These are phyloP conservation scores for Tubosaeta sp. DNA, from an alignment of 768 basidiomycete genomes.

Conservation along the genomic window DNA sequence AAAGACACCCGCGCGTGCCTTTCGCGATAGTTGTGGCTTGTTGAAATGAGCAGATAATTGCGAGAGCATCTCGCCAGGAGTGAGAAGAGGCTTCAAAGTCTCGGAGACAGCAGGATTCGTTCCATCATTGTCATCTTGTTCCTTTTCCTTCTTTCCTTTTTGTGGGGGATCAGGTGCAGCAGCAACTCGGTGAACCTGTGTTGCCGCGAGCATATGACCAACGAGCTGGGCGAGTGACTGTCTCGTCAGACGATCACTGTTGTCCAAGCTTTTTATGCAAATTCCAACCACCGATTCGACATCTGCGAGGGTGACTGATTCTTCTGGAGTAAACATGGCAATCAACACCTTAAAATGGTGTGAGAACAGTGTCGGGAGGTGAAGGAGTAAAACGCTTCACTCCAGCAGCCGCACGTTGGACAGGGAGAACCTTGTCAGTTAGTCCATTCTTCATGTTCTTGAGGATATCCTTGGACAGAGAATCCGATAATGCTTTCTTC, in stretches of 20 bases:
- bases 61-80: conserved; percentile 75
- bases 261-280: conserved; percentile 73
- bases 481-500: conserved; percentile 80
- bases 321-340: conserved; percentile 55
- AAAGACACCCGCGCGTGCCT: conserved; percentile 79
- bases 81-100: conserved; percentile 63
- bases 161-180: conserved; percentile 44
- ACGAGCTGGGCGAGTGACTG: conserved; percentile 73
- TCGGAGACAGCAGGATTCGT: conserved; percentile 45
- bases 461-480: conserved; percentile 70
- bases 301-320: conserved; percentile 58
- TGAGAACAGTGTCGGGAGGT: conserved; percentile 13
- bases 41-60: conserved; percentile 80
- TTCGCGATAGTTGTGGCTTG: conserved; percentile 61
- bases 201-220: conserved; percentile 79
- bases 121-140: conserved; percentile 57
- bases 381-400: conserved; percentile 36
- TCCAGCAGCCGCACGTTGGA: conserved; percentile 81
- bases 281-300: conserved; percentile 70
- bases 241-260: conserved; percentile 79
- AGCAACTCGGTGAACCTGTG: conserved; percentile 63
- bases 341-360: conserved; percentile 42
- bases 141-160: conserved; percentile 65
- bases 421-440: conserved; percentile 75
- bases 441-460: conserved; percentile 78